phyloP scores from a whole-genome alignment of 2,329 filamentous ascomycete genomes.

The Aureobasidium sp. region DNA sequence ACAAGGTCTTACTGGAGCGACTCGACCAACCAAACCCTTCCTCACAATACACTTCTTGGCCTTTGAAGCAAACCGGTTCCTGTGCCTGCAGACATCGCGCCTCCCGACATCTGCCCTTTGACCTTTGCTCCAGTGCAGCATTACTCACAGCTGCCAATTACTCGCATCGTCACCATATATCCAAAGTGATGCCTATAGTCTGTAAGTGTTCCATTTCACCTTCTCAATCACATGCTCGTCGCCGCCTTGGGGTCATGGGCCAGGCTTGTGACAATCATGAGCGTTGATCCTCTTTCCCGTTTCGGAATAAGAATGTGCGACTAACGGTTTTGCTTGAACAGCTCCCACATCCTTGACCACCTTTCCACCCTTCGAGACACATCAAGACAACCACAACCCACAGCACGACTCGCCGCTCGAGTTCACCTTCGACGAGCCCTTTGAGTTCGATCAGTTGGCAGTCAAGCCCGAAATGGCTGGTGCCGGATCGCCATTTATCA shows the following conservation, averaged over 20 bases:
- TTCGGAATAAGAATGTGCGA: neutral
- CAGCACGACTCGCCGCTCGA: constrained; percentile 29
- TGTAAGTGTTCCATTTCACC: constrained; percentile 7
- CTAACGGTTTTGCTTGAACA: constrained; percentile 2
- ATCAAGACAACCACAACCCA: constrained; percentile 15
- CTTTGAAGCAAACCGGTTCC: neutral
- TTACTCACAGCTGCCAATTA: neutral
- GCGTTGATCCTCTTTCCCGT: neutral
- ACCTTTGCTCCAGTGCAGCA: neutral
- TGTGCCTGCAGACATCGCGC: constrained; percentile 7
- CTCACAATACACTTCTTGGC: neutral
- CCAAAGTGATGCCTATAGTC: constrained; percentile 13
- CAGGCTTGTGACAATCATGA: neutral
- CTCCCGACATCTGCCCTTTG: neutral
- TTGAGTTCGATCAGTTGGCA: constrained; percentile 15
- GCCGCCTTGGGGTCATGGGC: neutral
- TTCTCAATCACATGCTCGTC: neutral
- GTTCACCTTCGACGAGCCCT: constrained; percentile 23
- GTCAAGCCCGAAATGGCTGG: constrained; percentile 39
- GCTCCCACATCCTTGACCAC: constrained; percentile 21
- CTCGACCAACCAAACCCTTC: neutral
- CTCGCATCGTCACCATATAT: neutral
- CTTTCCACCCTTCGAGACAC: constrained; percentile 25
- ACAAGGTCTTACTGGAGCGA: constrained; percentile 4
- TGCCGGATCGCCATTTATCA: constrained; percentile 55